phyloP scores from a whole-genome alignment of 2,329 filamentous ascomycete species.

The Fusarium torulosum region DNA sequence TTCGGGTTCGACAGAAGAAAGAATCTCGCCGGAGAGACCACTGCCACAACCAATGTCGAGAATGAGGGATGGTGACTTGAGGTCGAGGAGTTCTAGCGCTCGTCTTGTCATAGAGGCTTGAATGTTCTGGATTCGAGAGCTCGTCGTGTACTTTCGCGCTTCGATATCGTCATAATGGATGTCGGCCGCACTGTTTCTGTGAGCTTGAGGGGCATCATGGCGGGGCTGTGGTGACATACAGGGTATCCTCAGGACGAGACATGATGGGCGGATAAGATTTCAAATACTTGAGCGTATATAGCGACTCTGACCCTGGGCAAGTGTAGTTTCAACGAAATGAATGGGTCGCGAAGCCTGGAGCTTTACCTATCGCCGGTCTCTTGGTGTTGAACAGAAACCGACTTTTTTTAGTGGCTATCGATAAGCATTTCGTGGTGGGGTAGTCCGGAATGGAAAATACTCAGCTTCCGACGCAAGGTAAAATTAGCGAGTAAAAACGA shows the following conservation, averaged over 20 bases:
- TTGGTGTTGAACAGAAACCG: conserved; percentile 32
- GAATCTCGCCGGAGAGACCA: conserved; percentile 92
- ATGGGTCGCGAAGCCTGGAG: conserved; percentile 5
- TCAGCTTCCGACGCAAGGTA: not conserved
- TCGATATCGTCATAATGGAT: conserved; percentile 97
- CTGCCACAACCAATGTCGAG: conserved; percentile 98
- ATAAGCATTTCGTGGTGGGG: conserved; percentile 38
- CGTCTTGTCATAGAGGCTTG: conserved; percentile 95
- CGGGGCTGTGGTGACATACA: conserved; percentile 67
- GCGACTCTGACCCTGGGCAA: fast-evolving
- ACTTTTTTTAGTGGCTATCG: conserved; percentile 51
- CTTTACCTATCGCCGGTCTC: conserved; percentile 26
- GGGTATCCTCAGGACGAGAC: conserved; percentile 96
- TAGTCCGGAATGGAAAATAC: conserved; percentile 18
- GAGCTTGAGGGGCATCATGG: conserved; percentile 46
- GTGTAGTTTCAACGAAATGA: not conserved
- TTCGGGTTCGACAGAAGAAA: conserved; percentile 76
- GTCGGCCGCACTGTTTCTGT: conserved; percentile 79
- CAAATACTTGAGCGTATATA: not conserved
- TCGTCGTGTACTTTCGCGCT: conserved; percentile 97
- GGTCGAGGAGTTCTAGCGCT: conserved; percentile 89
- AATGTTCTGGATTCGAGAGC: conserved; percentile 93
- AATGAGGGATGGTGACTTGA: conserved; percentile 83
- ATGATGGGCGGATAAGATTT: conserved; percentile 64
- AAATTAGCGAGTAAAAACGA: conserved; percentile 32